A percentile compares a stretch with the other conserved stretches of the same genome.
Evolutionary conservation across 495 filamentous ascomycete species (phyloP).

Genomic region (Neurospora sp.): DNA sequence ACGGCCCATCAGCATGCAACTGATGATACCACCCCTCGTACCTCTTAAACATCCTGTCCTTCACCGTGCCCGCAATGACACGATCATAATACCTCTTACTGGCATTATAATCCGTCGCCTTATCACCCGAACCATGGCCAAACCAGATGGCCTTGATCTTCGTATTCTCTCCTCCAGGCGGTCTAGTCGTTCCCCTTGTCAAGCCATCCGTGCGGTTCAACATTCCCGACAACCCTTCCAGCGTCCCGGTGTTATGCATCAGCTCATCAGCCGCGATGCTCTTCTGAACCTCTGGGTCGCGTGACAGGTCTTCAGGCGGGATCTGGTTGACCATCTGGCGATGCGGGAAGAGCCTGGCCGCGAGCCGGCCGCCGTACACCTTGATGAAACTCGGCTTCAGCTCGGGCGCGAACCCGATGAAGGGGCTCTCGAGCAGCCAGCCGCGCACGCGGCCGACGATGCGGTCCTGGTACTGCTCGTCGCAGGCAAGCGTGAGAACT

Average conservation of each 20-base stretch:
- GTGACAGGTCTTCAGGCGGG: conserved; percentile 45
- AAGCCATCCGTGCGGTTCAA: conserved; percentile 54
- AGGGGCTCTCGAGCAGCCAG: conserved; percentile 57
- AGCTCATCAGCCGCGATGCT: conserved; percentile 52
- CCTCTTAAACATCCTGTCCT: conserved; percentile 56
- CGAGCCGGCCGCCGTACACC: conserved; percentile 53
- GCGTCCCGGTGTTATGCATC: conserved; percentile 68
- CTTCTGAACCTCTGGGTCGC: conserved; percentile 50
- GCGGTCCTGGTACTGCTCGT: conserved; percentile 32
- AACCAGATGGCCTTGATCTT: conserved; percentile 44
- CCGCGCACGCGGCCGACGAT: conserved; percentile 44
- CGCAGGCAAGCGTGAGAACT: conserved; percentile 41
- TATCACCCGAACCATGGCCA: conserved; percentile 59
- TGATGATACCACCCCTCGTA: conserved; percentile 77
- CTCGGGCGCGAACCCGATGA: conserved; percentile 55
- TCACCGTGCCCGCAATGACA: conserved; percentile 31
- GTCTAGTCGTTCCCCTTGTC: conserved; percentile 28
- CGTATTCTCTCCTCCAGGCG: conserved; percentile 14
- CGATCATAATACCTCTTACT: conserved; percentile 51
- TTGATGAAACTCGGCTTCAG: conserved; percentile 48
- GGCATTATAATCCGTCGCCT: conserved; percentile 50
- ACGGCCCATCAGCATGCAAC: conserved; percentile 60
- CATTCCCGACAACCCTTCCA: conserved; percentile 65
- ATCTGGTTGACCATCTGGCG: conserved; percentile 48
- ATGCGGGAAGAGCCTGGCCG: conserved; percentile 51